phyloP scores from a whole-genome alignment of 768 basidiomycete species.

The Boletus vermiculosoides region DNA sequence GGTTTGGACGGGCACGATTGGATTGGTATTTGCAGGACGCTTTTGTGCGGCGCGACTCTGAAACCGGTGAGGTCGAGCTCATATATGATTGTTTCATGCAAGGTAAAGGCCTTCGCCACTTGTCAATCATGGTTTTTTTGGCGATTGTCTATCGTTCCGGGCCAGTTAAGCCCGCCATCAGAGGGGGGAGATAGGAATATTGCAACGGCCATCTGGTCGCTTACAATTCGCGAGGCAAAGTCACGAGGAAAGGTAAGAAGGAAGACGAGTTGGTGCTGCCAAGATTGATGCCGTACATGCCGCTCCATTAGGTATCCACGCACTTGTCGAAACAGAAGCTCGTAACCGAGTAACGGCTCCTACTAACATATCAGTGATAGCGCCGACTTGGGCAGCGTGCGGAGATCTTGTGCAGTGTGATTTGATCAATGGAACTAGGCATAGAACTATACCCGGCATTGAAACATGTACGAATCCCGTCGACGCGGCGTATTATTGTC shows the following conservation, averaged over 20 bases:
- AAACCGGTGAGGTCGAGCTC: constrained; percentile 3
- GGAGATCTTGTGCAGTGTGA: constrained; percentile 7
- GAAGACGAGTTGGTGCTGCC: constrained; percentile 31
- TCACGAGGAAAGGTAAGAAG: constrained; percentile 14
- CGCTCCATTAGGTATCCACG: constrained; percentile 48
- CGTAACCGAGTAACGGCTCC: constrained; percentile 31
- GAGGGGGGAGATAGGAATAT: neutral
- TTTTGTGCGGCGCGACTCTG: constrained; percentile 14
- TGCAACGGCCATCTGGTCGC: constrained; percentile 13
- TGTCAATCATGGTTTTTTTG: constrained; percentile 5
- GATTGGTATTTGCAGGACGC: constrained; percentile 16
- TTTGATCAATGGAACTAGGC: neutral
- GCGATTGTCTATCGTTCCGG: constrained; percentile 8
- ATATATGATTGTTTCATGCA: constrained; percentile 6
- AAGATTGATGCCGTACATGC: constrained; percentile 44
- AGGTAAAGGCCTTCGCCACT: constrained; percentile 17
- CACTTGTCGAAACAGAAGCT: constrained; percentile 59
- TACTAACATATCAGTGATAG: constrained; percentile 28
- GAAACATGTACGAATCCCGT: constrained; percentile 16
- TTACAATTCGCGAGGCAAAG: constrained; percentile 15
- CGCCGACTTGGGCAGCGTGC: no score
- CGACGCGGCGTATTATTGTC: constrained; percentile 29
- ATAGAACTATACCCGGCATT: constrained; percentile 7
- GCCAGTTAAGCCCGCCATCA: neutral
- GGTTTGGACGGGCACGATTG: constrained; percentile 22